Percentiles rank a stretch among this genome's conserved stretches.
Evolutionary conservation across 2,329 filamentous ascomycete species (phyloP).

Genomic region (Chaetomiaceae sp.): DNA sequence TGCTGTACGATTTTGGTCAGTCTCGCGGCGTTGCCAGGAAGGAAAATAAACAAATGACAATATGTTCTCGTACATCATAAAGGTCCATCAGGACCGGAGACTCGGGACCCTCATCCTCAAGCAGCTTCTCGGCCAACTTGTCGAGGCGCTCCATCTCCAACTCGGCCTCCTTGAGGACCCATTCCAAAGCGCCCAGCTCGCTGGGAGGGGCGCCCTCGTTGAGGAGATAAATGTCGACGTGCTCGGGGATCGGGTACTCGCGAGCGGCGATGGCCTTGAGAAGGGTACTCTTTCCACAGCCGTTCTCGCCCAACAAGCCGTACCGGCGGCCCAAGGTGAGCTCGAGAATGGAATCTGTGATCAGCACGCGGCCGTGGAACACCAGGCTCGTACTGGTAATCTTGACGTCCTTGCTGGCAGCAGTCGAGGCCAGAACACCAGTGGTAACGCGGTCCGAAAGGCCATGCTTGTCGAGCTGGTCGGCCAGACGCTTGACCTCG

Average conservation of each 20-base stretch:
- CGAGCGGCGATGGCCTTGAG: conserved; percentile 90
- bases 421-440: conserved; percentile 83
- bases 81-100: conserved; percentile 85
- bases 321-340: conserved; percentile 90
- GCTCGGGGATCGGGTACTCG: conserved; percentile 93
- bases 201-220: conserved; percentile 93
- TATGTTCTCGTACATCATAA: conserved; percentile 71
- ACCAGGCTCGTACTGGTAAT: conserved; percentile 89
- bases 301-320: conserved; percentile 95
- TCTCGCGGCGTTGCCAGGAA: background rate
- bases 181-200: conserved; percentile 88
- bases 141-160: conserved; percentile 88
- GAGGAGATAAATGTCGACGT: conserved; percentile 96
- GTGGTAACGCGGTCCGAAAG: conserved; percentile 97
- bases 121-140: conserved; percentile 78
- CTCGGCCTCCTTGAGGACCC: conserved; percentile 94
- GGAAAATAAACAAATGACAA: background rate
- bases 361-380: conserved; percentile 95
- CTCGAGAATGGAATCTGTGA: conserved; percentile 90
- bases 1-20: conserved; percentile 55
- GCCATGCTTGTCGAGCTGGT: conserved; percentile 94
- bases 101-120: conserved; percentile 90
- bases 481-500: conserved; percentile 78
- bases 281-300: conserved; percentile 97
- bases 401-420: conserved; percentile 89